Evolutionary conservation across 768 basidiomycete species (phyloP).

Genomic region (Hortiboletus campestris): DNA sequence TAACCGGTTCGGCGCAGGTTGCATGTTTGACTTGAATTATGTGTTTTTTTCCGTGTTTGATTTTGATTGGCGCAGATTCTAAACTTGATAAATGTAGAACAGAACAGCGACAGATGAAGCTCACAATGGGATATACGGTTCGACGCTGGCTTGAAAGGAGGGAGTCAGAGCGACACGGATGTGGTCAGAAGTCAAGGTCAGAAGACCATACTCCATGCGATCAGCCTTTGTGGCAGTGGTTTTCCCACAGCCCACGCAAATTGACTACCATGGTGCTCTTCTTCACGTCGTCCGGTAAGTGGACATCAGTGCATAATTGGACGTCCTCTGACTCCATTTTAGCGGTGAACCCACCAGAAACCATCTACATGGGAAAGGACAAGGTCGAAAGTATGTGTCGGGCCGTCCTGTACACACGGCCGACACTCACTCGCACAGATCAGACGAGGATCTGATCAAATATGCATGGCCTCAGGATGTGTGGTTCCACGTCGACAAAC

Average conservation of each 20-base stretch:
- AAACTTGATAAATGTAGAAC: not conserved
- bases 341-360: slow-evolving; percentile 65
- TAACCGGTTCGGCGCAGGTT: slow-evolving; percentile 68
- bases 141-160: not conserved
- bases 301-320: not conserved
- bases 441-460: slow-evolving; percentile 94
- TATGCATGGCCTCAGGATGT: slow-evolving; percentile 88
- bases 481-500: slow-evolving; percentile 98
- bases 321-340: not conserved
- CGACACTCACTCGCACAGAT: slow-evolving; percentile 21
- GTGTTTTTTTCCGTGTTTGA: not conserved
- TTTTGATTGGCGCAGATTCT: not conserved
- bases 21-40: slow-evolving; percentile 41
- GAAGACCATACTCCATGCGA: not conserved
- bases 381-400: slow-evolving; percentile 83
- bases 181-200: not conserved
- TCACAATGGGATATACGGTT: not conserved
- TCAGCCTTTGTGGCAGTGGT: not conserved
- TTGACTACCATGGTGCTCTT: slow-evolving; percentile 52
- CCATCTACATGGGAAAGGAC: slow-evolving; percentile 94
- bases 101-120: not conserved
- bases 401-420: not conserved
- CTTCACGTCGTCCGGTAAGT: slow-evolving; percentile 54
- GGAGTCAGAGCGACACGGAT: not conserved
- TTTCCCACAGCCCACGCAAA: slow-evolving; percentile 2